Base-by-base conservation (phyloP, 208 protist genomes). In the Trypanosoma lewisi region DNA sequence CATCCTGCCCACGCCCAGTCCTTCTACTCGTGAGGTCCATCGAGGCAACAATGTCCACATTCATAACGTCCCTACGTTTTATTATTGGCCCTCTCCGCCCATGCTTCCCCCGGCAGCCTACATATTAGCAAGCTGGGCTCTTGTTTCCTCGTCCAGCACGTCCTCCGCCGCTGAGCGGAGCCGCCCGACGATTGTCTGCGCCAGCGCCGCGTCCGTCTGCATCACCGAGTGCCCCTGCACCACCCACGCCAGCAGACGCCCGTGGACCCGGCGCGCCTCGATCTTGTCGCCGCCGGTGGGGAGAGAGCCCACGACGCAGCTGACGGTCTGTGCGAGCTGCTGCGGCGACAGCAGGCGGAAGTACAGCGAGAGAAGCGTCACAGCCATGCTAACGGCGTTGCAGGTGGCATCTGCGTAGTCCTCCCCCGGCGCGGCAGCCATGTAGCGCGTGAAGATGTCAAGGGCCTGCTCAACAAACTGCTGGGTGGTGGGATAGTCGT, bases 201-300 rank as follows among this genome's bases (percentile, higher is more conserved):
- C 55, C 0, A 66, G 54, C 19, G 54, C 72, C 8, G 73, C 70
- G 5, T 61, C 25, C 17, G 48, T 57, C 31, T 70, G 64, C 17
- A 92, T 34, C 12, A 89, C 36, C 11, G 85, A 79, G 56, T 85
- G 60, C 14, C 75, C 47, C 41, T 77, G 63, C 25, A 60, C 53
- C 17, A 91, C 67, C 87, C 84, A 91, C 37, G 52, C 48, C 28
- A 94, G 62, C 37, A 94, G 57, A 7, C 74, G 69, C 53, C 92
- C 85, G 67, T 94, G 88, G 17, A 94, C 73, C 42, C 76, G 73
- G 37, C 59, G 50, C 1, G 88, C 82, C 70, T 94, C 85, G 12
- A 85, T 72, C 42, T 83, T 73, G 63, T 94, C 88, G 27, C 74
- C 78, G 27, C 73, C 64, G 12, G 65, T 78, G 41, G 88, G 87